Evolutionary conservation across 805 yeast genomes (phyloP), one percentile per base, ranked within the genome.

Genomic region (Candida rishiriensis): DNA sequence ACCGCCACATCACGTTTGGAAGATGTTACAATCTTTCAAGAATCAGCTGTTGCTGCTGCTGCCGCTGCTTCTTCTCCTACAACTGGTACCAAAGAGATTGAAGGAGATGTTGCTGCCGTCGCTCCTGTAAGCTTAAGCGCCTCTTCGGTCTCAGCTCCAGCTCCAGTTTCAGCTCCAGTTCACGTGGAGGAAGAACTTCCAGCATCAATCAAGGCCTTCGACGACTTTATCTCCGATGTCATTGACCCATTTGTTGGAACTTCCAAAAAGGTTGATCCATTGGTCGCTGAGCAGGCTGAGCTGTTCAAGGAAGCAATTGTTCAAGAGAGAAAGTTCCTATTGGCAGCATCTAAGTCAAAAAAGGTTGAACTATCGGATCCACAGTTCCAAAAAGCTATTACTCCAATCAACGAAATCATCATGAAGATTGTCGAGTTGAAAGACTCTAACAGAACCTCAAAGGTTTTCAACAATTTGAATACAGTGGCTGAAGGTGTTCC

Each of bases 1-100:
- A 91, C 95, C 13, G 97, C 97, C 31, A 88, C 97, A 10, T 83
- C 96, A 6, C 80, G 97, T 39, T 78, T 89, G 54, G 97, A 89
- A 59, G 97, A 89, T 63, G 81, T 89, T 38, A 87, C 95, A 29
- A 75, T 85, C 42, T 82, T 75, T 62, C 95, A 88, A 60, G 87
- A 83, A 54, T 79, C 78, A 33, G 52, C 50, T 18, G 13, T 39
- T 29, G 50, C 52, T 15, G 41, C 41, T n/a, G 40, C 48, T 11
- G 49, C 48, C 8, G 29, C 42, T n/a, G 41, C 45, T 15, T 28
- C 43, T 15, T 30, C 39, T 14, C 41, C 34, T 4, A n/a, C 47
- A 3, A 16, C 49, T 17, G 44, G 14, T 9, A 11, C 39, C 11
- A 21, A 21, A 21, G 26, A 21, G 26, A 21, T 21, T 21, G 14